These are phyloP conservation scores for Teratosphaeria destructans DNA, from an alignment of 2,329 filamentous ascomycete genomes.

Conservation along the genomic window DNA sequence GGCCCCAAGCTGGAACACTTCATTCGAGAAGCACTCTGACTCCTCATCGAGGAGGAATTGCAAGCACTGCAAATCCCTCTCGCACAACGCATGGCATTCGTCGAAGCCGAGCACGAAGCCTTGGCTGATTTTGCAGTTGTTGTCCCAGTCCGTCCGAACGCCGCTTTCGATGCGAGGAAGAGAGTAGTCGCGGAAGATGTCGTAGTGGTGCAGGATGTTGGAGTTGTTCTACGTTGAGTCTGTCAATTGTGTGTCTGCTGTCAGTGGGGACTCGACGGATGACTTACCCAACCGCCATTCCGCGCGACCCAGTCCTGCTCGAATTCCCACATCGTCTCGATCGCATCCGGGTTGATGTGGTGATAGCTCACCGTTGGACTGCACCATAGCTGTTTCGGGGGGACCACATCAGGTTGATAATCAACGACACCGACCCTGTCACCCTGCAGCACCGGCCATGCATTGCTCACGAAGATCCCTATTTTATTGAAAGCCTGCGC, in stretches of 20 bases:
- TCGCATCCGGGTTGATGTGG: constrained; percentile 18
- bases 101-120: constrained; percentile 8
- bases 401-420: constrained; percentile 15
- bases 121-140: constrained; percentile 11
- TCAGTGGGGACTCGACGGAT: not conserved
- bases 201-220: constrained; percentile 16
- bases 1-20: constrained; percentile 11
- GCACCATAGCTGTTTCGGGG: constrained; percentile 31
- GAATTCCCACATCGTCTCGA: constrained; percentile 18
- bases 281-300: not conserved
- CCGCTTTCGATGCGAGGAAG: constrained; percentile 11
- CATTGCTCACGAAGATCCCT: constrained; percentile 32
- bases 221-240: not conserved
- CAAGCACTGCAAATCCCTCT: constrained; percentile 11
- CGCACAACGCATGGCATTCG: constrained; percentile 17
- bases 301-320: constrained; percentile 18
- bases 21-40: not conserved
- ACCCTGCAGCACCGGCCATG: constrained; percentile 34
- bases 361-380: constrained; percentile 29
- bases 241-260: not conserved
- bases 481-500: constrained; percentile 38
- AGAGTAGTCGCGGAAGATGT: constrained; percentile 19
- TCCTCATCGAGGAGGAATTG: constrained; percentile 14
- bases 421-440: constrained; percentile 31
- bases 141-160: constrained; percentile 15